A percentile compares a stretch with the other conserved stretches of the same genome.
Evolutionary conservation across 2,329 filamentous ascomycete species (phyloP).

Genomic region (Calycina marina): DNA sequence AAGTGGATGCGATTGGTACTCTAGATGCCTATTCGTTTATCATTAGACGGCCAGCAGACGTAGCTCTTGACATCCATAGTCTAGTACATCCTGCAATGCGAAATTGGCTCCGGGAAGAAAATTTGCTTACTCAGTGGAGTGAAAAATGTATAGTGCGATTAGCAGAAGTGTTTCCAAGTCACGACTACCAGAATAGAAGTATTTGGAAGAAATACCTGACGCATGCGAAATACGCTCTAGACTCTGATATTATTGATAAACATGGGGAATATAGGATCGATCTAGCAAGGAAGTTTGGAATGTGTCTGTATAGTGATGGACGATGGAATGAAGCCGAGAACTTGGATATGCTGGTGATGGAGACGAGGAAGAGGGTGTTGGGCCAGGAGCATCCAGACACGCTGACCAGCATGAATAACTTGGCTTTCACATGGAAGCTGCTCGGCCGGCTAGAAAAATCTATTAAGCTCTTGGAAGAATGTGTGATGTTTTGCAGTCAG

Average conservation of each 20-base stretch:
- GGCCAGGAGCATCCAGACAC: constrained; percentile 4
- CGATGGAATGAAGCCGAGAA: constrained; percentile 6
- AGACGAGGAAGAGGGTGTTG: constrained; percentile 2
- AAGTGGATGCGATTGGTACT: no score
- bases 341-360: constrained; percentile 1
- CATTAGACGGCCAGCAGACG: constrained; percentile 1
- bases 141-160: constrained; percentile 6
- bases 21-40: constrained; percentile 12
- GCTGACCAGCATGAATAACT: constrained; percentile 4
- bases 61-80: constrained; percentile 10
- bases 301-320: constrained; percentile 2
- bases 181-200: constrained; percentile 7
- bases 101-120: constrained; percentile 9
- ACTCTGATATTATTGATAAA: constrained; percentile 1
- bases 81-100: constrained; percentile 9
- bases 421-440: neutral
- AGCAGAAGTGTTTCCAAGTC: constrained; percentile 8
- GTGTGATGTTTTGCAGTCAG: neutral
- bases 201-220: constrained; percentile 9
- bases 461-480: constrained; percentile 3
- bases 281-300: neutral
- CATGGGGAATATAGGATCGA: neutral
- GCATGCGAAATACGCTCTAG: constrained; percentile 3
- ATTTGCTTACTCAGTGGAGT: constrained; percentile 3
- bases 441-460: constrained; percentile 4